Conservation (phyloP, 345 rosid genomes). For the Aurinia saxatilis region DNA sequence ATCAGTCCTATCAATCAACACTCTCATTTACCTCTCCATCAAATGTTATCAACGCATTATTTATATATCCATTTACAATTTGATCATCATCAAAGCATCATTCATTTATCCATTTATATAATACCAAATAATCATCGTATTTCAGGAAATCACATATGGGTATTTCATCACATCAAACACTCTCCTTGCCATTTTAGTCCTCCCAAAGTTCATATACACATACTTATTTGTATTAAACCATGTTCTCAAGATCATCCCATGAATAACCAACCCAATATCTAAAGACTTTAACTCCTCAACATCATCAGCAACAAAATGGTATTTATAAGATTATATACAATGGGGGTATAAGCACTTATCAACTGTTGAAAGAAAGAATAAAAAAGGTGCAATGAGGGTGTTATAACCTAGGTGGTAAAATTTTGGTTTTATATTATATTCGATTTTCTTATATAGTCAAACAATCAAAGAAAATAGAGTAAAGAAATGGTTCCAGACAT, state of each 20-base stretch:
- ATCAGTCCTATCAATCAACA: no score
- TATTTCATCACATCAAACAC: constrained; percentile 45
- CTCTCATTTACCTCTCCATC: constrained; percentile 37
- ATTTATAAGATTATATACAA: no score
- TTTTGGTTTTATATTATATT: no score
- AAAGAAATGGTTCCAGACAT: no score
- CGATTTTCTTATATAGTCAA: no score
- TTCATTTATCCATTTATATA: constrained; percentile 39
- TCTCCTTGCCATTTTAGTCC: constrained; percentile 33
- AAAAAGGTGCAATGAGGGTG: no score
- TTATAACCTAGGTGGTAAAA: no score
- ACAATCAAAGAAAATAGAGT: no score
- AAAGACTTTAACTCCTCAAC: constrained; percentile 33
- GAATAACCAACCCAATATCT: constrained; percentile 37
- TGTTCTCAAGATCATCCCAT: constrained; percentile 40
- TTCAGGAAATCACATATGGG: constrained; percentile 56
- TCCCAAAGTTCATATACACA: constrained; percentile 59
- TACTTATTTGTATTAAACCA: constrained; percentile 28
- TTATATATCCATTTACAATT: no score
- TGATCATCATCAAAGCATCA: constrained; percentile 42
- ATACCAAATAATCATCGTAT: constrained; percentile 58
- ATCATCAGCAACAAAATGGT: constrained; percentile 47
- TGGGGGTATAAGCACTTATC: no score
- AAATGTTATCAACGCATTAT: no score
- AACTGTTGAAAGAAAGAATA: no score